A percentile compares a stretch with the other conserved stretches of the same genome.
Evolutionary conservation across 208 protist species (phyloP).

Genomic region (Phytomonas serpens): DNA sequence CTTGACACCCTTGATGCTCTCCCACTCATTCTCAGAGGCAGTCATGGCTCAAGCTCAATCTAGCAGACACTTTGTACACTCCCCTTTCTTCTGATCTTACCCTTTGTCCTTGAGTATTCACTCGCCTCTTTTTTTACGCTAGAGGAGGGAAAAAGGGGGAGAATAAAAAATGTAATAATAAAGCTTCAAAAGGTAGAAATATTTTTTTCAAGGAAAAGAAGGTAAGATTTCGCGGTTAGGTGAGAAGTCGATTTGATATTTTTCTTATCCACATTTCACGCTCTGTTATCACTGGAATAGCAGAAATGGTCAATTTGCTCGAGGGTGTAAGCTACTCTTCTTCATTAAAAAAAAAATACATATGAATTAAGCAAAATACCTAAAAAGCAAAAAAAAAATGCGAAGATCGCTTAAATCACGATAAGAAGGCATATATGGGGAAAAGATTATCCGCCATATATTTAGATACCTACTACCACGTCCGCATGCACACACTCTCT

Average conservation of each 20-base stretch:
- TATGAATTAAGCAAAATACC: neutral
- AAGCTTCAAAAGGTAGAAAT: slow-evolving; percentile 3
- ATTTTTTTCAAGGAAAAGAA: slow-evolving; percentile 1
- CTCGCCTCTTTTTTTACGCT: too few species aligned
- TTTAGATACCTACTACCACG: too few species aligned
- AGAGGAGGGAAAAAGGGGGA: neutral
- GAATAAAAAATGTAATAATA: neutral
- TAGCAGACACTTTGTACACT: neutral
- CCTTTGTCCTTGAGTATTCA: too few species aligned
- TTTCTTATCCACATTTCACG: neutral
- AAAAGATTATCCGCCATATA: neutral
- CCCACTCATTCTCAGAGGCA: slow-evolving; percentile 40
- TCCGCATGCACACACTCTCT: neutral
- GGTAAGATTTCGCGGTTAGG: neutral
- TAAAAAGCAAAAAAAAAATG: slow-evolving; percentile 16
- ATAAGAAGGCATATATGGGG: neutral
- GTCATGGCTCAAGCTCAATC: slow-evolving; percentile 2
- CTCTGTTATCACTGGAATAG: too few species aligned
- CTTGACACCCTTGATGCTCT: slow-evolving; percentile 69
- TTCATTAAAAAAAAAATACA: slow-evolving; percentile 8
- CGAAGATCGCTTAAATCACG: neutral
- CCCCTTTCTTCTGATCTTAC: neutral
- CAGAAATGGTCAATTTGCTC: too few species aligned
- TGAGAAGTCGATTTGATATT: neutral
- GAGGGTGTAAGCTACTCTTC: too few species aligned